Evolutionary conservation across 108 stramenopile species (phyloP).

Genomic region (Nitzschia sp.): DNA sequence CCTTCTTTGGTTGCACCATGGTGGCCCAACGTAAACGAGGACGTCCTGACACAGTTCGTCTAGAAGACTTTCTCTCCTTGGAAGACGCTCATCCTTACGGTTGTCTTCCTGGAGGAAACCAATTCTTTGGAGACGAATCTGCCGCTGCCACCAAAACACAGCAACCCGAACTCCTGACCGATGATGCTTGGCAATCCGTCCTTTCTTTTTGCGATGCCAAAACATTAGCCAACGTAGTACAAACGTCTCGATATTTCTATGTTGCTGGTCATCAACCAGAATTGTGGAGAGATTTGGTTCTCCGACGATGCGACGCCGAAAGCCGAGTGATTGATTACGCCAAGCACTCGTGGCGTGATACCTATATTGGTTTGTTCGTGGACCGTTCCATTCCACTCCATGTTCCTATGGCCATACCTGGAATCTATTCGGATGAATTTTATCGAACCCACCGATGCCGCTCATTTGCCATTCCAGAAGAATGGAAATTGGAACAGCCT

Average conservation of each 20-base stretch:
- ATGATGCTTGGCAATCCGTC: slow-evolving; percentile 56
- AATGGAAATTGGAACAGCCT: slow-evolving; percentile 39
- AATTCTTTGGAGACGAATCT: slow-evolving; percentile 37
- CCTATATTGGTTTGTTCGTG: slow-evolving; percentile 38
- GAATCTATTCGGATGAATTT: slow-evolving; percentile 72
- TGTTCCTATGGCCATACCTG: slow-evolving; percentile 62
- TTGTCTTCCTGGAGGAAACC: slow-evolving; percentile 72
- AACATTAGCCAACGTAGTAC: slow-evolving; percentile 38
- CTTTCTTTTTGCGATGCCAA: slow-evolving; percentile 61
- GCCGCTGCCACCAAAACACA: background rate
- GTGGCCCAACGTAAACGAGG: slow-evolving; percentile 16
- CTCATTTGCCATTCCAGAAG: slow-evolving; percentile 65
- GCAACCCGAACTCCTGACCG: slow-evolving; percentile 41
- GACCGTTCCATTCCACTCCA: slow-evolving; percentile 29
- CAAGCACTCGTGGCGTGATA: slow-evolving; percentile 55
- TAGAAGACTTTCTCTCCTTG: slow-evolving; percentile 27
- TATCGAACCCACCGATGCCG: slow-evolving; percentile 83
- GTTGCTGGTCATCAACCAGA: slow-evolving; percentile 80
- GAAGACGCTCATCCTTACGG: slow-evolving; percentile 71
- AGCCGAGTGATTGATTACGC: slow-evolving; percentile 10
- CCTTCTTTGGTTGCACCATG: background rate
- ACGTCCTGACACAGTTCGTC: slow-evolving; percentile 2
- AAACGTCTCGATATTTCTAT: slow-evolving; percentile 63
- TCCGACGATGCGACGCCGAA: slow-evolving; percentile 41
- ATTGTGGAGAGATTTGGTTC: slow-evolving; percentile 79